Percentiles rank a stretch among this genome's conserved stretches.
Evolutionary conservation across 2,329 filamentous ascomycete species (phyloP).

Genomic region (Rhynchosporium secalis): DNA sequence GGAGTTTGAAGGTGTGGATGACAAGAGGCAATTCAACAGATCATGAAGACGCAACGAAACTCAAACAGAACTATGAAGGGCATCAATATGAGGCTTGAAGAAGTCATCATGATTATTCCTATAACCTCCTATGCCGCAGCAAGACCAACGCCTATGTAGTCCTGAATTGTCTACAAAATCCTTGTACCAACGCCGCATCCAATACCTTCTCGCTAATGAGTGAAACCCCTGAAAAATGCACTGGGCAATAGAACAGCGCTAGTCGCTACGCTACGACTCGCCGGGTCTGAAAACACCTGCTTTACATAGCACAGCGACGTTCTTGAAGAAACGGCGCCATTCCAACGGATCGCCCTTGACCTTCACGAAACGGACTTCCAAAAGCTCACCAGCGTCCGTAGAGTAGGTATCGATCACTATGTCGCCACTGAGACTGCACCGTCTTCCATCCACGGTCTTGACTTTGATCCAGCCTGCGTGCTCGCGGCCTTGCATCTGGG

Average conservation of each 20-base stretch:
- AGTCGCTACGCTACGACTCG: conserved; percentile 12
- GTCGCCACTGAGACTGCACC: conserved; percentile 72
- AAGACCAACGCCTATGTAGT: not conserved
- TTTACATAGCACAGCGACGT: conserved; percentile 82
- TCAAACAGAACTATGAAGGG: not conserved
- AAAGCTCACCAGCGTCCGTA: conserved; percentile 59
- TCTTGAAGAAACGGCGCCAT: conserved; percentile 97
- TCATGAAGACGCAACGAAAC: not conserved
- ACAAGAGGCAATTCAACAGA: conserved; percentile 7
- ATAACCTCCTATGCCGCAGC: not conserved
- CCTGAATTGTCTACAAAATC: not conserved
- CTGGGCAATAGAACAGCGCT: conserved; percentile 7
- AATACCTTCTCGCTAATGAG: not conserved
- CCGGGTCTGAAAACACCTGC: conserved; percentile 71
- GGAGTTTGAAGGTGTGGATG: conserved; percentile 15
- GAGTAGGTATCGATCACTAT: conserved; percentile 69
- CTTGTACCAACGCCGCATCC: conserved; percentile 7
- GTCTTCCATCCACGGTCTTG: conserved; percentile 69
- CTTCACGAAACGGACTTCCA: conserved; percentile 91
- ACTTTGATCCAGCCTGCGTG: conserved; percentile 68
- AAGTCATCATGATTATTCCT: not conserved
- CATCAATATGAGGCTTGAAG: not conserved
- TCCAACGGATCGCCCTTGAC: conserved; percentile 93
- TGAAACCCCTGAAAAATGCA: not conserved
- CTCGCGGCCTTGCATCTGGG: conserved; percentile 52